Evolutionary conservation across 1,284 basidiomycete genomes (phyloP).

Genomic region (Puccinia coronata): DNA sequence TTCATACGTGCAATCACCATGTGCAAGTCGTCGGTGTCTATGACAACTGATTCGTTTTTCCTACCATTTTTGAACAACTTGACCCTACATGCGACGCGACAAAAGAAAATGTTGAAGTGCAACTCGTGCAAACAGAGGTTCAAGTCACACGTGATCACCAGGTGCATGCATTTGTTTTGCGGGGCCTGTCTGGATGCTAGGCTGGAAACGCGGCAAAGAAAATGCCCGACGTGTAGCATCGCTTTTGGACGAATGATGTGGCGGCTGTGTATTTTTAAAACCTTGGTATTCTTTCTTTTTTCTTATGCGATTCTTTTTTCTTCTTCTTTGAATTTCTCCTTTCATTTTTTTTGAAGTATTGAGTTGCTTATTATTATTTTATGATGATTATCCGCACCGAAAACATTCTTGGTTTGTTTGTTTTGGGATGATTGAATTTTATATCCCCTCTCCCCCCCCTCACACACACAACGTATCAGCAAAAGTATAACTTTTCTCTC

Average conservation of each 20-base stretch:
- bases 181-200: constrained; percentile 74
- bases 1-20: neutral
- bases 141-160: constrained; percentile 81
- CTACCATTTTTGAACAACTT: no score
- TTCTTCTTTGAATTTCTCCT: neutral
- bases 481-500: no score
- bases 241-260: constrained; percentile 85
- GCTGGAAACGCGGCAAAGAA: constrained; percentile 85
- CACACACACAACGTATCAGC: no score
- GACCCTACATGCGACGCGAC: neutral
- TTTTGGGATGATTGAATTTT: no score
- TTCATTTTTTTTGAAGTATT: neutral
- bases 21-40: no score
- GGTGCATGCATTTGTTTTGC: constrained; percentile 72
- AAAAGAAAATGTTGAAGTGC: constrained; percentile 81
- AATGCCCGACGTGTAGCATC: constrained; percentile 87
- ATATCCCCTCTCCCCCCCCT: no score
- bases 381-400: no score
- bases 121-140: constrained; percentile 83
- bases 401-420: no score
- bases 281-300: no score
- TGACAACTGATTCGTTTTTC: neutral
- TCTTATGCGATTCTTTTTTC: neutral
- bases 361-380: no score
- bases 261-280: constrained; percentile 72